These are phyloP conservation scores for Violaceomyces palustris DNA, from an alignment of 1,284 basidiomycete species.

Conservation along the genomic window DNA sequence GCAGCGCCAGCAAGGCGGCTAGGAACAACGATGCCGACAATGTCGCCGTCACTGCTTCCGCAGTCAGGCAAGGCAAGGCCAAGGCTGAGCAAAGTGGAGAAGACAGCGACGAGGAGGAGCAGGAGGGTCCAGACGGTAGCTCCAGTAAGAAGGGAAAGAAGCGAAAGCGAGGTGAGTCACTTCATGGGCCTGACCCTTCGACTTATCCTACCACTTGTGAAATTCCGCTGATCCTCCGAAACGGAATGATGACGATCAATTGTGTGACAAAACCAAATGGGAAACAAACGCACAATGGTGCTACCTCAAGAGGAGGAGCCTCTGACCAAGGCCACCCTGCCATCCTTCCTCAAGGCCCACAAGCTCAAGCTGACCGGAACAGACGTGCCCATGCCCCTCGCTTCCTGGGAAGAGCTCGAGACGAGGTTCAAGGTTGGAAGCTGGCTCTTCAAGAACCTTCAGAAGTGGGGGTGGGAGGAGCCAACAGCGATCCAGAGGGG, in stretches of 20 bases:
- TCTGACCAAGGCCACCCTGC: constrained; percentile 37
- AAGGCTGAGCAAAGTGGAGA: constrained; percentile 6
- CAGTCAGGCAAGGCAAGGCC: constrained; percentile 20
- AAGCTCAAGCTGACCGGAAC: constrained; percentile 53
- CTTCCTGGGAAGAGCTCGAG: constrained; percentile 47
- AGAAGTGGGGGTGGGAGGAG: constrained; percentile 30
- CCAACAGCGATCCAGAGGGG: constrained; percentile 54
- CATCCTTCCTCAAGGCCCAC: constrained; percentile 35
- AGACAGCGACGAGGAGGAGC: constrained; percentile 4
- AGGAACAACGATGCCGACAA: constrained; percentile 3
- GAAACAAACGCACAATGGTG: background rate
- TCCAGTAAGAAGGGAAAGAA: background rate
- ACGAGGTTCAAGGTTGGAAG: constrained; percentile 24
- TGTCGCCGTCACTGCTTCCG: constrained; percentile 30
- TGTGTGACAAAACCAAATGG: no score
- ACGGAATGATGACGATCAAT: no score
- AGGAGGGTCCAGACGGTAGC: background rate
- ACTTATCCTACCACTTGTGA: no score
- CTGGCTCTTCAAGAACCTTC: constrained; percentile 34
- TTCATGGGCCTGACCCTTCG: background rate
- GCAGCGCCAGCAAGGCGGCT: constrained; percentile 29
- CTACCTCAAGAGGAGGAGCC: constrained; percentile 7
- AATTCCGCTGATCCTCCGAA: no score
- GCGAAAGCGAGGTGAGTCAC: background rate
- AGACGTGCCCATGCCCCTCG: constrained; percentile 53